Evolutionary conservation across 2,329 filamentous ascomycete genomes (phyloP), one percentile per base, ranked within the genome.

Genomic region (Pseudomassariella vexata): DNA sequence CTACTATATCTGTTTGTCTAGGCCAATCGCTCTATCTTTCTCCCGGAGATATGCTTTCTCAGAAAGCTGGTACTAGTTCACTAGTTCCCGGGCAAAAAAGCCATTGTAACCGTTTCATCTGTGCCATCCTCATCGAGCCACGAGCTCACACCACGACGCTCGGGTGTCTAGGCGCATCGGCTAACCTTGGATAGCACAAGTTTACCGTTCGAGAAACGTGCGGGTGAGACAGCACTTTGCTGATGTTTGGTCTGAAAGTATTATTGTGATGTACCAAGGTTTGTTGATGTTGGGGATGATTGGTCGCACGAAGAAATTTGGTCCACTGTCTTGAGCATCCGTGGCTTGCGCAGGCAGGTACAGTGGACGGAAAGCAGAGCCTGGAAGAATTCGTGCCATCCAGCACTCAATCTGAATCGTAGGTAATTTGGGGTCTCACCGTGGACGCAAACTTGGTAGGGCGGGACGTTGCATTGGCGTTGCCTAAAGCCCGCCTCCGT

Each of bases 361-460:
- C 30, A 12, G 19, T 15, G 16, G 14, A 32, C 15, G 30, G 19
- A 14, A 32, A 25, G 14, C 24, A 16, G 6, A n/a, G 3, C n/a
- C n/a, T n/a, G n/a, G n/a, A n/a, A n/a, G n/a, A n/a, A 12, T 24
- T 23, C 6, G 15, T 23, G 24, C 24, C 15, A 19, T 24, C 21
- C 24, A n/a, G n/a, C 16, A 33, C 23, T 33, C 19, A 33, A 33
- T 21, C 30, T 33, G 30, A 27, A 33, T 25, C 30, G 21, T 14
- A 12, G 12, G 11, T 17, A 32, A 24, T 25, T n/a, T 25, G n/a
- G 30, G 17, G 14, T 17, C 11, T 18, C 22, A 12, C 16, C n/a
- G 11, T 26, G 30, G 16, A 19, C 26, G 11, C 15, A 28, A 27
- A 8, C 24, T 26, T 16, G 16, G 20, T 9, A 21, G n/a, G 17